Conservation (phyloP, 139 green algal species). For the Zygnema circumcarinatum region DNA sequence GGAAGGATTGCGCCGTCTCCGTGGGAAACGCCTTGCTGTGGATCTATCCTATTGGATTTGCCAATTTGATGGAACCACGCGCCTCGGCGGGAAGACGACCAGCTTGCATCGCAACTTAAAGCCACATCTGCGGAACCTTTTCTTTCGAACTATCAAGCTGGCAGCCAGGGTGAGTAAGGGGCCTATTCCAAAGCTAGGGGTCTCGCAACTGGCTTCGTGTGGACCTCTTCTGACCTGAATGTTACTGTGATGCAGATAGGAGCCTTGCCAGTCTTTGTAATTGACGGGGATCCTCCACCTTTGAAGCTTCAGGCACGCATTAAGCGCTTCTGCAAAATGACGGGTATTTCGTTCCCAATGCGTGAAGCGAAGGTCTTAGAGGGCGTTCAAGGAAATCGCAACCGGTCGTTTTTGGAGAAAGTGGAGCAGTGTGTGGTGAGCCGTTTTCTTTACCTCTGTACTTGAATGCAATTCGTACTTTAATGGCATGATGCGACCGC, state of each 20-base stretch:
- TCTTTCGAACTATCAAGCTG: slow-evolving; percentile 45
- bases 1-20: slow-evolving; percentile 6
- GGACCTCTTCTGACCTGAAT: too few species aligned
- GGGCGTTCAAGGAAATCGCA: neutral
- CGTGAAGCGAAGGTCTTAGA: neutral
- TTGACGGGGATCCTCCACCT: slow-evolving; percentile 32
- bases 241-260: slow-evolving; percentile 49
- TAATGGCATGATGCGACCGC: neutral
- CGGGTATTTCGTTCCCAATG: neutral
- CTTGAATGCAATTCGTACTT: neutral
- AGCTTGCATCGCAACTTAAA: slow-evolving; percentile 6
- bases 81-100: neutral
- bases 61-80: slow-evolving; percentile 25
- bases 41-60: slow-evolving; percentile 55
- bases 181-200: too few species aligned
- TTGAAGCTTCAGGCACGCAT: slow-evolving; percentile 28
- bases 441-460: neutral
- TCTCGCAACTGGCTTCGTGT: too few species aligned
- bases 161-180: slow-evolving; percentile 24
- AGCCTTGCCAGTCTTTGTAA: slow-evolving; percentile 45
- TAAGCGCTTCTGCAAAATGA: slow-evolving; percentile 7
- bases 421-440: slow-evolving; percentile 17
- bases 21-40: slow-evolving; percentile 25
- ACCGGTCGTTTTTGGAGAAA: neutral
- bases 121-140: slow-evolving; percentile 50